Base-by-base conservation (phyloP, 2,329 filamentous ascomycete genomes). In the Penicillium sp. region DNA sequence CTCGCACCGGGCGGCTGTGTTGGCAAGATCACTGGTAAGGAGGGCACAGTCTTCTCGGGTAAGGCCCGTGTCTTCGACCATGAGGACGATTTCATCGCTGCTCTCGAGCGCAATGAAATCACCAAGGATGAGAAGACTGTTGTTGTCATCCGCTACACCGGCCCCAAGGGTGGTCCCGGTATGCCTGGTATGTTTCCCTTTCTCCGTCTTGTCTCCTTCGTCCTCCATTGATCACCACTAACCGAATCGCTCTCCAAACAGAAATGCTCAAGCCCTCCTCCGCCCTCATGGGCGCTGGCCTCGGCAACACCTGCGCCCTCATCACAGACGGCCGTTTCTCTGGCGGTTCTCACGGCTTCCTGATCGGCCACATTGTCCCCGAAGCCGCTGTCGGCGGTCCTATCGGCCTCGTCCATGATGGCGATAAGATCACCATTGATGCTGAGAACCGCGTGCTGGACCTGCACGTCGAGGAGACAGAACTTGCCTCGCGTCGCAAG, bases 301-400 rank as follows among this genome's bases (percentile, higher is more conserved):
- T 91, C 9, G 88, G 88, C 48, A 21, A 89, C 61, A 88, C 91
- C 65, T 86, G 89, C 23, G 90, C 90, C 3, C 81, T 92, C 44
- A 88, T 92, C 76, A 92, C 90, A 1, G 90, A 92, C 70, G 89
- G 89, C 26, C 75, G 77, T 53, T 79, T 79, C 73, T 78, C 76
- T 8, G 92, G 92, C 61, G 92, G 91, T 56, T 90, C 87, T 64
- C 91, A 95, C 84, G 91, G 91, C 45, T 95, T 95, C 85, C 82
- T 95, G 69, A 94, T 95, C 71, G 91, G 91, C 1, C 91, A 95
- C 78, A 90, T 96, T 65, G 91, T 93, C 46, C 92, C 92, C 29
- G 92, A 96, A 80, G 92, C 92, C 8, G 89, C 91, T 73, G 91
- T 91, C 67, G 92, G 92, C 54, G 92, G 92, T 0, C 92, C 92